A percentile compares a stretch with the other conserved stretches of the same genome.
These are phyloP conservation scores for Aspergillus persii DNA, from an alignment of 2,329 filamentous ascomycete genomes.

Conservation along the genomic window DNA sequence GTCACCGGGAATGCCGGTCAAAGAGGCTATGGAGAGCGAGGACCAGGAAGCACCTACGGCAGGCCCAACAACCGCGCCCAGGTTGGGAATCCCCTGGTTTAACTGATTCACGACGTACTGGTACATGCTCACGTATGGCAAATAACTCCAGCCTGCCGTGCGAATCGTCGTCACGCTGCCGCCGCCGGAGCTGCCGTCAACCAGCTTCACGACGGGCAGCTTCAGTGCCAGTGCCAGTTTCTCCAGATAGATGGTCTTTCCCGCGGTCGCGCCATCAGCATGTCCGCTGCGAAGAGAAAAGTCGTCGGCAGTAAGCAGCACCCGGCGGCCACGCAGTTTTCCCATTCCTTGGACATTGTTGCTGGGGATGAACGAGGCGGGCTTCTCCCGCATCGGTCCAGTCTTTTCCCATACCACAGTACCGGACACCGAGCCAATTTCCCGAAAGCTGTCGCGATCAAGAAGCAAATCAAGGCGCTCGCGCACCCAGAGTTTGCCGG, in stretches of 20 bases:
- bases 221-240: constrained; percentile 58
- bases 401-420: constrained; percentile 57
- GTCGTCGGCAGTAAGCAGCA: constrained; percentile 64
- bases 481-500: constrained; percentile 65
- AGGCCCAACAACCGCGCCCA: constrained; percentile 62
- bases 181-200: constrained; percentile 63
- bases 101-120: constrained; percentile 56
- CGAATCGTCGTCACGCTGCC: constrained; percentile 61
- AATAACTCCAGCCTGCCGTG: constrained; percentile 56
- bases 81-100: constrained; percentile 63
- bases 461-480: constrained; percentile 60
- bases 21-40: neutral
- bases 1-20: neutral
- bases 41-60: constrained; percentile 38
- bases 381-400: constrained; percentile 36
- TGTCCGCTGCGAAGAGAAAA: constrained; percentile 63
- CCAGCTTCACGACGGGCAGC: constrained; percentile 62
- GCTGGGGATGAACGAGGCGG: constrained; percentile 54
- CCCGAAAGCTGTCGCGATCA: constrained; percentile 55
- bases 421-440: constrained; percentile 61
- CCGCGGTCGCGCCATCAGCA: constrained; percentile 58
- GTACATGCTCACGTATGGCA: constrained; percentile 58
- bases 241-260: constrained; percentile 62
- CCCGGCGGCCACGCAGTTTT: constrained; percentile 50
- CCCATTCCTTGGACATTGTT: constrained; percentile 65